Evolutionary conservation across 371 early-diverging fungal genomes (phyloP), one percentile per base, ranked within the genome.

Genomic region (Mucor racemosus): DNA sequence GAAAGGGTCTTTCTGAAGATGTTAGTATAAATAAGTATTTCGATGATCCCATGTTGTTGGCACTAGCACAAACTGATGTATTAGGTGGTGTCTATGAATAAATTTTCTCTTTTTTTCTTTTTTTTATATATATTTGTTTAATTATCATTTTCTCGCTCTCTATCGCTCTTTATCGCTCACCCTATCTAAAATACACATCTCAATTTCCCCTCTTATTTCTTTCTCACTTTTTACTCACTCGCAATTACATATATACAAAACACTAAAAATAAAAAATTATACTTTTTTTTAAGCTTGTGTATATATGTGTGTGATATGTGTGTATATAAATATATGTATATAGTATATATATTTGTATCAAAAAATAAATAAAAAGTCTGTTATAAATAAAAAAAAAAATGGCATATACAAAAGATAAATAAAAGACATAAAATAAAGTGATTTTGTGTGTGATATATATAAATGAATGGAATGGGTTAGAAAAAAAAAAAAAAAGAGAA

Each of bases 1-100:
- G 99, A 74, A 98, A 98, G 85, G 90, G 90, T 66, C 73, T 94
- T 59, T 91, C 92, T 58, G 98, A 98, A 68, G 97, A 96, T 82
- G 96, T 98, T 5, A 90, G 90, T 26, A 90, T 97, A 62, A 94
- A 92, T 78, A 96, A 97, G 79, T 97, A 91, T 84, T 94, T 98
- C 80, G 98, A 98, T 69, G 97, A 97, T 76, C 93, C 94, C 5
- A 91, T 94, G 93, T 64, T 91, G 40, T 64, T 88, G 41, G 84
- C 85, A 69, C 61, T 90, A 68, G 89, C 88, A 21, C 84, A 89
- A 65, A 79, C 78, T 33, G 81, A 84, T 65, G 72, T 85, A 35
- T 69, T 81, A 55, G 77, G 77, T 50, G 76, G 74, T 54, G 50
- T 65, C 10, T 61, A 65, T 46, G 61, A 71, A 60, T 66, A 62